A percentile compares a stretch with the other conserved stretches of the same genome.
phyloP scores from a whole-genome alignment of 192 early-diverging fungal genomes.

The Allomyces macrogynus region DNA sequence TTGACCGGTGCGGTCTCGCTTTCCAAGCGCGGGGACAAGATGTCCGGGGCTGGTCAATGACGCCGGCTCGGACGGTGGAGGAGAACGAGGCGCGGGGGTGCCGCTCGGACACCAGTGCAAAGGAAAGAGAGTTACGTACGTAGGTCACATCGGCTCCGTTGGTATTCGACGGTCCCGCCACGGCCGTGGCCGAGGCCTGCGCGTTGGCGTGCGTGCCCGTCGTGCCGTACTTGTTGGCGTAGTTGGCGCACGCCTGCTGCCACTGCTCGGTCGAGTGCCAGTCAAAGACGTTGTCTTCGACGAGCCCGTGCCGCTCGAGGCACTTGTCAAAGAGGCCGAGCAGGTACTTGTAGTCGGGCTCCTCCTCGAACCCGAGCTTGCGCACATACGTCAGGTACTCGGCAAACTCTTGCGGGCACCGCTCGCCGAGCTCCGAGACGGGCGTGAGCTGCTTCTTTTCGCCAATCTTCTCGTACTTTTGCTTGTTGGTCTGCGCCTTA shows the following conservation, averaged over 20 bases:
- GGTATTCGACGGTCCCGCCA: too few relatives aligned
- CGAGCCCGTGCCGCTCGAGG: constrained; percentile 40
- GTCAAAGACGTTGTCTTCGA: constrained; percentile 84
- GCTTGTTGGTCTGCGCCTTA: constrained; percentile 93
- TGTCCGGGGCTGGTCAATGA: too few relatives aligned
- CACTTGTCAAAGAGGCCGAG: constrained; percentile 66
- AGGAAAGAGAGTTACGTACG: too few relatives aligned
- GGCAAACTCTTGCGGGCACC: constrained; percentile 83
- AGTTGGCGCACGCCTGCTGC: neutral
- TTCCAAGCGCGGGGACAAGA: too few relatives aligned
- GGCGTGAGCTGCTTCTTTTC: constrained; percentile 87
- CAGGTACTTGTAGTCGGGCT: constrained; percentile 91
- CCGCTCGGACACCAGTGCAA: too few relatives aligned
- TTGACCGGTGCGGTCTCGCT: too few relatives aligned
- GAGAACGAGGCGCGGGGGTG: too few relatives aligned
- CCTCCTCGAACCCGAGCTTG: constrained; percentile 83
- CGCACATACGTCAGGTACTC: constrained; percentile 76
- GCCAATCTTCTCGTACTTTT: constrained; percentile 99
- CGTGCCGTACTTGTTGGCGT: too few relatives aligned
- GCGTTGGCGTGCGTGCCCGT: too few relatives aligned
- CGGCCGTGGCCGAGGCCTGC: too few relatives aligned
- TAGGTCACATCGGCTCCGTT: too few relatives aligned
- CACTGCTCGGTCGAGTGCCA: constrained; percentile 37
- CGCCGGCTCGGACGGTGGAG: too few relatives aligned
- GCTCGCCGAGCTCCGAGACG: constrained; percentile 75